These are phyloP conservation scores for Huntiella bhutanensis DNA, from an alignment of 2,329 filamentous ascomycete species.

Conservation along the genomic window DNA sequence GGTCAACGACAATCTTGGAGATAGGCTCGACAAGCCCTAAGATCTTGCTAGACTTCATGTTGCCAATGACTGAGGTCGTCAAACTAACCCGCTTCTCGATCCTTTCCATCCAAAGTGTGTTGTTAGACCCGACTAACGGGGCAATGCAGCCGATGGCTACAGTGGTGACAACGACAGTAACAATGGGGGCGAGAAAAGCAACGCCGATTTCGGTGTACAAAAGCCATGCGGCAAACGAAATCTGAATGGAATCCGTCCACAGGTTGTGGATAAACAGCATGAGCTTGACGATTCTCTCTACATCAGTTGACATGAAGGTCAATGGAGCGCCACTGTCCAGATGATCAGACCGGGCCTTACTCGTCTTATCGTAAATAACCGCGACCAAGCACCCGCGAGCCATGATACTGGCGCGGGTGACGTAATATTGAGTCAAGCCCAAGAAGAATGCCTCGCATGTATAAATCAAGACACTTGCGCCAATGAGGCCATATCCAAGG, in stretches of 20 bases:
- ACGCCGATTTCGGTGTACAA: constrained; percentile 27
- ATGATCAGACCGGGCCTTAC: constrained; percentile 16
- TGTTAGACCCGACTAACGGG: constrained; percentile 13
- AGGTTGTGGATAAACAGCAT: constrained; percentile 21
- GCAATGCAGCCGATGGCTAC: constrained; percentile 9
- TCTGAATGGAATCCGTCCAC: constrained; percentile 24
- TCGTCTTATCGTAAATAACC: constrained; percentile 20
- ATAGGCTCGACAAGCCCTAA: constrained; percentile 11
- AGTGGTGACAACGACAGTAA: constrained; percentile 20
- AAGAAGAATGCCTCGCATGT: constrained; percentile 21
- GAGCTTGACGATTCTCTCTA: constrained; percentile 23
- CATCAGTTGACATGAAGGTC: constrained; percentile 29
- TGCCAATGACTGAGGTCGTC: constrained; percentile 17
- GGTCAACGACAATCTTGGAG: constrained; percentile 16
- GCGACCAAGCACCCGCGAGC: constrained; percentile 18
- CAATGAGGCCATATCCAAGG: constrained; percentile 24
- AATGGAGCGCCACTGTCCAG: constrained; percentile 23
- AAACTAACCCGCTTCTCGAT: constrained; percentile 20
- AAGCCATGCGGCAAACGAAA: constrained; percentile 27
- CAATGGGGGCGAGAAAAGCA: constrained; percentile 28
- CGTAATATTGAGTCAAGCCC: constrained; percentile 23
- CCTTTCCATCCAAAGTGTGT: constrained; percentile 20
- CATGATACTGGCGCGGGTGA: constrained; percentile 18
- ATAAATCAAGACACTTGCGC: constrained; percentile 23
- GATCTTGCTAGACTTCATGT: constrained; percentile 20